These are phyloP conservation scores for Barnettozyma botsteinii DNA, from an alignment of 805 yeast species.

Conservation along the genomic window DNA sequence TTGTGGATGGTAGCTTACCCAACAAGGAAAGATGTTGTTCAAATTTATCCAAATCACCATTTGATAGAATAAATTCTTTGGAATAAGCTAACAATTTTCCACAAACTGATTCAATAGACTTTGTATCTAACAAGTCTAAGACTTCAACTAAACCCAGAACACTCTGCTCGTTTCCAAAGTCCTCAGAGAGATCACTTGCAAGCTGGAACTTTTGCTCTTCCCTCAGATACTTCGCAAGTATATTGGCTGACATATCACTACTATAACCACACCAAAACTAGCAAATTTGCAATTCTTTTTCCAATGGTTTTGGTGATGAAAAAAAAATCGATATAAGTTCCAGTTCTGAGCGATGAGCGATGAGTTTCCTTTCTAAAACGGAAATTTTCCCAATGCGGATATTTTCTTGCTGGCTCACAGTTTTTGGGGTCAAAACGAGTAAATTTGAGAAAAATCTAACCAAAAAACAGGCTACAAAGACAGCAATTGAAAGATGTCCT, in stretches of 20 bases:
- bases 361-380: neutral
- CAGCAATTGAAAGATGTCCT: slow-evolving; percentile 10
- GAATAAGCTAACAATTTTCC: slow-evolving; percentile 1
- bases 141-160: slow-evolving; percentile 10
- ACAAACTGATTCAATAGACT: slow-evolving; percentile 1
- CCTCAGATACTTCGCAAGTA: slow-evolving; percentile 8
- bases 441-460: neutral
- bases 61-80: neutral
- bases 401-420: neutral
- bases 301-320: no score
- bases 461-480: no score
- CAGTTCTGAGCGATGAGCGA: neutral
- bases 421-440: neutral
- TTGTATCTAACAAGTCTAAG: slow-evolving; percentile 7
- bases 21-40: slow-evolving; percentile 4
- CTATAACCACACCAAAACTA: neutral
- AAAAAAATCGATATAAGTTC: neutral
- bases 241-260: neutral
- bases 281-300: no score
- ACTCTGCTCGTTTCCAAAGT: slow-evolving; percentile 6
- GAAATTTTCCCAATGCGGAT: neutral
- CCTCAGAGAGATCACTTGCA: slow-evolving; percentile 7
- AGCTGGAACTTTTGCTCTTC: slow-evolving; percentile 3
- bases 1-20: slow-evolving; percentile 8
- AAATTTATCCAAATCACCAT: neutral